Conservation (phyloP, 352 stramenopile species). For the Blastocystis sp. region DNA sequence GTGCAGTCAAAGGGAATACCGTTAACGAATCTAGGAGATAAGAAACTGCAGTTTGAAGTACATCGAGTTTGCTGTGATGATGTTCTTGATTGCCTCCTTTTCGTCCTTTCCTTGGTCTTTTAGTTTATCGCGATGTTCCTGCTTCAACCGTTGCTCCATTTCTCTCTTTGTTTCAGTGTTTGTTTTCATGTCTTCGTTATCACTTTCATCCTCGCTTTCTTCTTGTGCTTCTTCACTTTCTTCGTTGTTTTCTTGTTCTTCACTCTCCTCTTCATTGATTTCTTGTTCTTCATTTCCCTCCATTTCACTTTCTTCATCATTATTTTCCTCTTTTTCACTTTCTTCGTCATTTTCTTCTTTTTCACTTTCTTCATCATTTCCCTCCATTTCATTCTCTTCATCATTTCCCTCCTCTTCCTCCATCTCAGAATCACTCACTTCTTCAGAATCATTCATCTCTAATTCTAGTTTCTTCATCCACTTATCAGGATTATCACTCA, state of each 20-base stretch:
- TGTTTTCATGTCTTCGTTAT: neutral
- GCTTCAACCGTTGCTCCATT: neutral
- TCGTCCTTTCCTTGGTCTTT: neutral
- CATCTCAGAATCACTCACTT: neutral
- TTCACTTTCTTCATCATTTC: conserved; percentile 30
- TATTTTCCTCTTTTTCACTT: neutral
- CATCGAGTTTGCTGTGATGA: neutral
- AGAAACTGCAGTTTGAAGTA: neutral
- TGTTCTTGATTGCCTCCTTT: neutral
- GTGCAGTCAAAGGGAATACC: neutral
- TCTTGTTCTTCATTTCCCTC: neutral
- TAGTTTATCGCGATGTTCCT: neutral
- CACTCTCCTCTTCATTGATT: neutral
- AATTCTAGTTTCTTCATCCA: conserved; percentile 53
- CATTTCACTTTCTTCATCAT: neutral
- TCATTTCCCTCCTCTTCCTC: neutral
- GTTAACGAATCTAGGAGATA: neutral
- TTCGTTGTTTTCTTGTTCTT: conserved; percentile 14
- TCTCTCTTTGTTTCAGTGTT: neutral
- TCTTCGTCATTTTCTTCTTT: conserved; percentile 2
- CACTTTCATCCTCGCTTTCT: neutral
- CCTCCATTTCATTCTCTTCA: conserved; percentile 36
- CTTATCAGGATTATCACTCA: conserved; percentile 55
- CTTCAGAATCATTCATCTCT: conserved; percentile 13
- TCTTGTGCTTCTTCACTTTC: neutral